Percentiles rank a stretch among this genome's conserved stretches.
Conservation (phyloP, 2,329 filamentous ascomycete genomes). For the Herpotrichia juniperi region DNA sequence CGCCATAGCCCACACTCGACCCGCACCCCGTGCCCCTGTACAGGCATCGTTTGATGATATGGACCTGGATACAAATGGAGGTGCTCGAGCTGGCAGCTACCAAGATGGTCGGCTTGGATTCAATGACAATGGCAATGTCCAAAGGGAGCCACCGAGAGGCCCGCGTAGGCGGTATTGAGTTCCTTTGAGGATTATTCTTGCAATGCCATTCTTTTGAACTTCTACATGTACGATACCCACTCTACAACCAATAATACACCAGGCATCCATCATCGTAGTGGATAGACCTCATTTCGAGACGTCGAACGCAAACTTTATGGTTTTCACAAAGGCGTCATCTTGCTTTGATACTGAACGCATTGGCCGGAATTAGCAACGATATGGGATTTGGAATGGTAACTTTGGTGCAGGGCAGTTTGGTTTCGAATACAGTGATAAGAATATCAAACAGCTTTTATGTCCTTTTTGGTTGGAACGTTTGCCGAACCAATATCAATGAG, state of each 20-base stretch:
- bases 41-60: slow-evolving; percentile 45
- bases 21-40: slow-evolving; percentile 24
- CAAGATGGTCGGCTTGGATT: slow-evolving; percentile 54
- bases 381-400: background rate
- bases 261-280: background rate
- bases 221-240: slow-evolving; percentile 5
- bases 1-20: slow-evolving; percentile 35
- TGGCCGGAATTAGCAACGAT: background rate
- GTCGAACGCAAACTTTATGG: background rate
- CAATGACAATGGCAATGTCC: slow-evolving; percentile 30
- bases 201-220: background rate
- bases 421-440: background rate
- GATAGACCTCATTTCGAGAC: background rate
- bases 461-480: background rate
- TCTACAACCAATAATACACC: background rate
- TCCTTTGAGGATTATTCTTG: background rate
- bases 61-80: slow-evolving; percentile 46
- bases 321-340: background rate
- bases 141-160: slow-evolving; percentile 36
- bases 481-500: background rate
- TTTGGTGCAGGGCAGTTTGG: background rate
- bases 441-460: background rate
- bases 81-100: slow-evolving; percentile 41
- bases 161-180: slow-evolving; percentile 39
- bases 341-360: background rate